phyloP scores from a whole-genome alignment of 495 filamentous ascomycete genomes.

The Penicillium chermesinum region DNA sequence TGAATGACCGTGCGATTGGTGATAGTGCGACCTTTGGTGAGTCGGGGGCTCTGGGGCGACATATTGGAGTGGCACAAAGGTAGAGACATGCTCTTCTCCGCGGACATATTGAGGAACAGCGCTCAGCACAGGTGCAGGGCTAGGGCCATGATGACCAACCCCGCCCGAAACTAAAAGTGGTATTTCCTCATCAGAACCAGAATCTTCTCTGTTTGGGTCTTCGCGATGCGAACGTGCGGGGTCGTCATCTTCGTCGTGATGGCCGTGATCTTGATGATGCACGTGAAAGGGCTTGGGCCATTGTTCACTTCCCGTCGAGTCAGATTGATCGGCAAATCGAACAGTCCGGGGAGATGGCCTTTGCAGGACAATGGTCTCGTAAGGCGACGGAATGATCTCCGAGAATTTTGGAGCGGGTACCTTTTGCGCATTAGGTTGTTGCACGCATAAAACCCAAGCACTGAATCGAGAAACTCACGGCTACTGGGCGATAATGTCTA shows the following conservation, averaged over 20 bases:
- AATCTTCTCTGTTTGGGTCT: background rate
- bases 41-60: slow-evolving; percentile 10
- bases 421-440: slow-evolving; percentile 11
- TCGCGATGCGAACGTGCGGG: slow-evolving; percentile 2
- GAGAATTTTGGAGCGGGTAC: background rate
- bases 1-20: background rate
- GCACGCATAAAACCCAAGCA: background rate
- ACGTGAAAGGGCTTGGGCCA: slow-evolving; percentile 8
- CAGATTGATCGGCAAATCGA: background rate
- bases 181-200: slow-evolving; percentile 1
- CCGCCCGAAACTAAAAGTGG: slow-evolving; percentile 5
- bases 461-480: slow-evolving; percentile 21
- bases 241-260: background rate
- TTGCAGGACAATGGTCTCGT: background rate
- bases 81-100: slow-evolving; percentile 39
- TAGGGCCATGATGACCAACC: background rate
- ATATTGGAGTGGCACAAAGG: slow-evolving; percentile 25
- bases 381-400: background rate
- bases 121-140: slow-evolving; percentile 23
- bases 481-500: slow-evolving; percentile 60
- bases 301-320: background rate
- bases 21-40: slow-evolving; percentile 2
- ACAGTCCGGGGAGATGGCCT: background rate
- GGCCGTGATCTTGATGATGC: background rate
- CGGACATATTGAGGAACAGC: slow-evolving; percentile 44